Conservation (phyloP, 2,329 filamentous ascomycete genomes). For the Westerdykella ornata region DNA sequence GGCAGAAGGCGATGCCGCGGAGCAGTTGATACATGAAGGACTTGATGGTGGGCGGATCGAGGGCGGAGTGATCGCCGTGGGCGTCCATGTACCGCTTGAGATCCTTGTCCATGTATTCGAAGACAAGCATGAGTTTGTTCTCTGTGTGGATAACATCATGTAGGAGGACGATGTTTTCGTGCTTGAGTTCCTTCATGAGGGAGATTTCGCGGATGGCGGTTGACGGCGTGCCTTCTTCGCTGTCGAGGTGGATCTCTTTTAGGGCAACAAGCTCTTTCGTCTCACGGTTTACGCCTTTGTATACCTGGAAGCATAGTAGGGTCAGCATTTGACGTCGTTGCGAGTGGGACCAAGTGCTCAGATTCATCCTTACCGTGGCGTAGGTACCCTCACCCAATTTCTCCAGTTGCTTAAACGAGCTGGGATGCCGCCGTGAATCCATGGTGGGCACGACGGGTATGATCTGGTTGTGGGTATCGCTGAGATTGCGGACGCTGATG, state of each 20-base stretch:
- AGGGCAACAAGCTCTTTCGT: slow-evolving; percentile 94
- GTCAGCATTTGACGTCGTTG: slow-evolving; percentile 13
- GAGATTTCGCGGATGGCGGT: slow-evolving; percentile 98
- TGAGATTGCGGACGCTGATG: slow-evolving; percentile 45
- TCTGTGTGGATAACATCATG: slow-evolving; percentile 99
- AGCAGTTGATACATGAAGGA: slow-evolving; percentile 99
- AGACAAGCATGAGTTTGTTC: slow-evolving; percentile 99
- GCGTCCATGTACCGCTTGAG: slow-evolving; percentile 99
- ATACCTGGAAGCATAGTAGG: slow-evolving; percentile 58
- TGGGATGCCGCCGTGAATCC: slow-evolving; percentile 89
- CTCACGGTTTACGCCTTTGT: slow-evolving; percentile 95
- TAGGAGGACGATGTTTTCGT: slow-evolving; percentile 94
- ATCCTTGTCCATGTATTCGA: slow-evolving; percentile 98
- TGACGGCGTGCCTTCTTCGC: slow-evolving; percentile 93
- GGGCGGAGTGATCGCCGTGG: slow-evolving; percentile 76
- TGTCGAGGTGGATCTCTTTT: slow-evolving; percentile 98
- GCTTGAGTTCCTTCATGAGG: slow-evolving; percentile 98
- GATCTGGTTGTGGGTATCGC: slow-evolving; percentile 36
- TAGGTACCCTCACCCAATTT: slow-evolving; percentile 98
- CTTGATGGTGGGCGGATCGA: slow-evolving; percentile 89
- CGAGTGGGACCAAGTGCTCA: background rate
- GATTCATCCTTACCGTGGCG: slow-evolving; percentile 66
- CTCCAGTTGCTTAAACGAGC: slow-evolving; percentile 98
- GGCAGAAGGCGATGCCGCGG: slow-evolving; percentile 93
- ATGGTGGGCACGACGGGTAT: slow-evolving; percentile 45